Conservation (phyloP, 129 eudicot species). For the Escallonia rubra region DNA sequence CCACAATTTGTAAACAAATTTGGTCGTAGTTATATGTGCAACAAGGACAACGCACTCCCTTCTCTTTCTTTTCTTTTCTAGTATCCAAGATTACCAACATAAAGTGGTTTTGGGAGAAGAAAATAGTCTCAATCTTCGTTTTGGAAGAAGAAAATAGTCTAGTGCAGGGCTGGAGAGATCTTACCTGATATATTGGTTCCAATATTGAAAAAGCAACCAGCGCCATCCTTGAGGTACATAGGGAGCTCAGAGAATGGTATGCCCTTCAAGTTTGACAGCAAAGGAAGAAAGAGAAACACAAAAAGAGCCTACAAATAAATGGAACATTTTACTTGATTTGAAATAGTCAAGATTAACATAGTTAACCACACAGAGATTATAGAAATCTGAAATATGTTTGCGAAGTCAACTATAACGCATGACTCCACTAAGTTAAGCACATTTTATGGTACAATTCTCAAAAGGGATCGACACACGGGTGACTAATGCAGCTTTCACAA, state of each 20-base stretch:
- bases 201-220: conserved; percentile 70
- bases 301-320: conserved; percentile 66
- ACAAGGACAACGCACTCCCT: too few species aligned
- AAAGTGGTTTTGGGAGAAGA: neutral
- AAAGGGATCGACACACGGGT: too few species aligned
- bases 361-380: neutral
- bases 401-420: neutral
- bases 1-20: too few species aligned
- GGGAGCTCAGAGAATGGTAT: conserved; percentile 83
- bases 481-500: too few species aligned
- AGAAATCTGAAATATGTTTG: neutral
- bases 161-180: conserved; percentile 4
- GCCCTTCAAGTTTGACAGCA: conserved; percentile 77
- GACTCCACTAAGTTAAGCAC: too few species aligned
- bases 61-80: neutral
- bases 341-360: neutral
- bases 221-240: conserved; percentile 66
- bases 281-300: conserved; percentile 78
- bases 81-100: neutral
- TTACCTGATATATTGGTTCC: conserved; percentile 46
- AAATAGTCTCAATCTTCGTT: too few species aligned
- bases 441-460: too few species aligned
- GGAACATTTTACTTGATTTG: too few species aligned
- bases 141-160: too few species aligned
- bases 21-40: too few species aligned